These are phyloP conservation scores for Climacium dendroides DNA, from an alignment of 225 moss, liverwort and hornwort genomes.

Conservation along the genomic window DNA sequence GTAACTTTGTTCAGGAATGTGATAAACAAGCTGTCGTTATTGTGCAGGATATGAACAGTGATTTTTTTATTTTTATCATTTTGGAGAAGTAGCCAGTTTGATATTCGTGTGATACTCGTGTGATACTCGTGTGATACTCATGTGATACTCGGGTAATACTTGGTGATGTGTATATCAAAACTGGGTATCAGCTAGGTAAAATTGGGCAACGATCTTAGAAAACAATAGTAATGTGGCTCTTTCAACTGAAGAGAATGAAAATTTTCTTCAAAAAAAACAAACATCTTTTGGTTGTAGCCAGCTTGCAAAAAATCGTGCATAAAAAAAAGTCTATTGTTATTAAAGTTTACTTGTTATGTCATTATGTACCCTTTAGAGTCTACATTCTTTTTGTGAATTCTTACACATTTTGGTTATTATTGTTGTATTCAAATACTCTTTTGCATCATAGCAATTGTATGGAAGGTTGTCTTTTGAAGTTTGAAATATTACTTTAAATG, in stretches of 20 bases:
- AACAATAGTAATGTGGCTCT: too few species aligned
- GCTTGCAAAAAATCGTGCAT: fast-evolving
- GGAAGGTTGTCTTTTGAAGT: neutral
- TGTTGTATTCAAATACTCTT: neutral
- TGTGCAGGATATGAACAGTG: neutral
- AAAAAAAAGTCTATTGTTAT: neutral
- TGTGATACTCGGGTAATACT: neutral
- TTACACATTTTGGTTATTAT: neutral
- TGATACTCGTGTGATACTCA: neutral
- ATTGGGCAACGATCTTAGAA: too few species aligned
- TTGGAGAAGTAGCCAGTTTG: neutral
- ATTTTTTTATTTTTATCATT: neutral
- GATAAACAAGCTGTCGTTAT: neutral
- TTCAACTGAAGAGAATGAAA: neutral
- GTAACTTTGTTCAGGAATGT: neutral
- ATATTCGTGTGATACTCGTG: neutral
- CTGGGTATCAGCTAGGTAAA: neutral
- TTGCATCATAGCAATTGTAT: neutral
- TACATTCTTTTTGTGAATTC: neutral
- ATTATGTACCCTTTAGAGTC: neutral
- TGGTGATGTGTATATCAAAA: neutral
- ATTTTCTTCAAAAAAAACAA: neutral
- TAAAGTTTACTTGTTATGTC: too few species aligned
- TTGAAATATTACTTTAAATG: neutral
- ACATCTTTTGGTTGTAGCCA: neutral